Conservation (phyloP, 345 rosid genomes). For the Citrus australasica region DNA sequence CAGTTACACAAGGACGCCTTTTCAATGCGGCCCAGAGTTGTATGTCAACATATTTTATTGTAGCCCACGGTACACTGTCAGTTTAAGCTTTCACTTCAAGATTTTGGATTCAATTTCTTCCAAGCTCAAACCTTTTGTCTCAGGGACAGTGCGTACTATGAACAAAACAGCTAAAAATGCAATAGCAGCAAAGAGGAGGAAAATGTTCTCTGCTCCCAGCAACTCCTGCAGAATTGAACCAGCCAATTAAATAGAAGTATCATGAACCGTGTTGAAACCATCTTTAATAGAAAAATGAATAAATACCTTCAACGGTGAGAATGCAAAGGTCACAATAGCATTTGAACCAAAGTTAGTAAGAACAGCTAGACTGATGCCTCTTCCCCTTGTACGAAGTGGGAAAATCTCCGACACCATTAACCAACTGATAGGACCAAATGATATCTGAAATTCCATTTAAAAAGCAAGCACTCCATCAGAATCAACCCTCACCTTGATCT, state of each 20-base stretch:
- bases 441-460: constrained; percentile 47
- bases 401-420: constrained; percentile 96
- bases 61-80: not conserved
- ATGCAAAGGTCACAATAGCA: constrained; percentile 94
- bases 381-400: constrained; percentile 84
- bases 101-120: constrained; percentile 89
- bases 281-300: not conserved
- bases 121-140: constrained; percentile 95
- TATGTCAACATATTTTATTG: not conserved
- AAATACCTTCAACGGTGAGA: constrained; percentile 81
- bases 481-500: not conserved
- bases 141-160: constrained; percentile 60
- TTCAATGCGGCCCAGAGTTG: not conserved
- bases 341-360: constrained; percentile 94
- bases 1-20: not conserved
- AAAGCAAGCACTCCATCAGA: constrained; percentile 10
- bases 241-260: not conserved
- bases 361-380: constrained; percentile 90
- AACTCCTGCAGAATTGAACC: constrained; percentile 53
- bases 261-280: not conserved
- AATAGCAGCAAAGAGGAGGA: constrained; percentile 81
- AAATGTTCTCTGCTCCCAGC: constrained; percentile 82
- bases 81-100: constrained; percentile 46
- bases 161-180: constrained; percentile 69
- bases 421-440: constrained; percentile 99